Conservation (phyloP, 1,139 yeast species). For the Protomyces arabidopsidicola region DNA sequence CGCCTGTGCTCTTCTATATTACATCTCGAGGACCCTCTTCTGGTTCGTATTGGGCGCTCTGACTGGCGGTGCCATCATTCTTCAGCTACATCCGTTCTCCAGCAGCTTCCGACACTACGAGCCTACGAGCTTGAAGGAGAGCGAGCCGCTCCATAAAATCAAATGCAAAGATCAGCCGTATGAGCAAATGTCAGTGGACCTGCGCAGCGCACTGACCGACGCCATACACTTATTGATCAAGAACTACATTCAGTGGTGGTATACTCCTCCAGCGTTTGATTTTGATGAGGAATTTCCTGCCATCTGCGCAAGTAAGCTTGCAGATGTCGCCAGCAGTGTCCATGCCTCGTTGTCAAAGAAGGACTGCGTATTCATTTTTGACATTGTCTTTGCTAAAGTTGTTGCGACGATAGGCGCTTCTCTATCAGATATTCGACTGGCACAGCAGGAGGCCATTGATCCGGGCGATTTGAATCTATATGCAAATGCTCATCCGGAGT, state of each 20-base stretch:
- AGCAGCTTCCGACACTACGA: background rate
- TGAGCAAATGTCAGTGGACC: background rate
- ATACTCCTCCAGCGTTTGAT: conserved; percentile 9
- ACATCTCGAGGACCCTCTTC: background rate
- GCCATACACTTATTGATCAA: background rate
- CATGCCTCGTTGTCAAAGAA: conserved; percentile 6
- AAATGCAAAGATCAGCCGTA: too few species aligned
- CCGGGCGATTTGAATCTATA: background rate
- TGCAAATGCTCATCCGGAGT: background rate
- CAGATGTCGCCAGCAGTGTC: background rate
- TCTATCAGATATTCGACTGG: conserved; percentile 5
- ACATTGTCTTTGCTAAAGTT: conserved; percentile 1
- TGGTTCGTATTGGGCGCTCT: background rate
- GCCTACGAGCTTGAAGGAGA: background rate
- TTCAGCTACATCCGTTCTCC: background rate
- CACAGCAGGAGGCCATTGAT: background rate
- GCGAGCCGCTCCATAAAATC: background rate
- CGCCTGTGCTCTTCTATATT: background rate
- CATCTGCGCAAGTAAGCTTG: background rate
- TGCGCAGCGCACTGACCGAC: background rate
- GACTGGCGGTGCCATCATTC: background rate
- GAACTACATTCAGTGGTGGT: conserved; percentile 21
- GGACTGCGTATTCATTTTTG: conserved; percentile 4
- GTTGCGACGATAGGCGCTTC: conserved; percentile 11
- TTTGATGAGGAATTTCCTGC: conserved; percentile 5